These are phyloP conservation scores for Penicillium taxi DNA, from an alignment of 495 filamentous ascomycete species.

Conservation along the genomic window DNA sequence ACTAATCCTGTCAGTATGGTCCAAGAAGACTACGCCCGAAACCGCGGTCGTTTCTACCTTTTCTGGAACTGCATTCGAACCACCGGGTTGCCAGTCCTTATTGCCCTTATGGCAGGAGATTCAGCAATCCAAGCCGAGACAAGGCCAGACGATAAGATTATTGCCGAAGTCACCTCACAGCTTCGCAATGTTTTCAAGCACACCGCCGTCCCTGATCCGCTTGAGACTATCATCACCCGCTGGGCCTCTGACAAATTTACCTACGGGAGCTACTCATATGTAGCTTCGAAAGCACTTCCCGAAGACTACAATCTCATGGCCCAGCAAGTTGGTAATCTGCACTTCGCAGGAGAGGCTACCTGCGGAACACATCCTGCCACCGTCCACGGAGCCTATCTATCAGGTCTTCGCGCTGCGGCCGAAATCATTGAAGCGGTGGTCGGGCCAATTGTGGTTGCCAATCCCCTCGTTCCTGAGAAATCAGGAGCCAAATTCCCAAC, in stretches of 20 bases:
- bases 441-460: constrained; percentile 70
- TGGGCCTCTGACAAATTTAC: constrained; percentile 89
- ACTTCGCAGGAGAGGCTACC: constrained; percentile 95
- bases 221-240: constrained; percentile 86
- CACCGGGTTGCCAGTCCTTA: constrained; percentile 74
- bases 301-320: constrained; percentile 95
- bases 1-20: constrained; percentile 42
- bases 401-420: constrained; percentile 78
- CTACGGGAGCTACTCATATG: constrained; percentile 87
- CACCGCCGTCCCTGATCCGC: constrained; percentile 58
- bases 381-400: constrained; percentile 93
- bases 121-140: constrained; percentile 82
- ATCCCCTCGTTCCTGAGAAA: constrained; percentile 66
- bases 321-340: constrained; percentile 71
- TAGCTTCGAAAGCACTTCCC: constrained; percentile 66
- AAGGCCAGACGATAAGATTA: constrained; percentile 61
- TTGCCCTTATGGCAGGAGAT: constrained; percentile 94
- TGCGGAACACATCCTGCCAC: constrained; percentile 93
- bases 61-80: constrained; percentile 95
- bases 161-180: constrained; percentile 70
- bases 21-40: constrained; percentile 54
- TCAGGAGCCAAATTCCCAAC: constrained; percentile 3
- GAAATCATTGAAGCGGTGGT: constrained; percentile 72
- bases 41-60: constrained; percentile 82
- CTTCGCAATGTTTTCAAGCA: constrained; percentile 60